phyloP scores from a whole-genome alignment of 106 monocot genomes.

The Acanthochlamys bracteata region DNA sequence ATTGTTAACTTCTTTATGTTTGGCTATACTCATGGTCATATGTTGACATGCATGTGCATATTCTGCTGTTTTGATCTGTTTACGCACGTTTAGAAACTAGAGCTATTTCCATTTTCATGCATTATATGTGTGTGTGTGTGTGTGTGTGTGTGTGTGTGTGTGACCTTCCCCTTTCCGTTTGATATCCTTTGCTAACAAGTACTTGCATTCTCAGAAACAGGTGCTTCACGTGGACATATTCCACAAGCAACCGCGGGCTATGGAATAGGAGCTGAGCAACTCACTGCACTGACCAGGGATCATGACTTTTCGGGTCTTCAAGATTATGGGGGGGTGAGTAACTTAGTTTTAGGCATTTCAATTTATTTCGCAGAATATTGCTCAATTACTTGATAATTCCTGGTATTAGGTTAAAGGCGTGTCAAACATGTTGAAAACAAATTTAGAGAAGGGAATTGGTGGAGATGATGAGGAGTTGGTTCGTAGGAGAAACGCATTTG shows the following conservation, averaged over 20 bases:
- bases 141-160: too few species aligned
- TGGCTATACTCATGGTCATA: too few species aligned
- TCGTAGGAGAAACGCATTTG: slow-evolving; percentile 23
- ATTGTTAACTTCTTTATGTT: too few species aligned
- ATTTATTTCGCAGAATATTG: slow-evolving; percentile 24
- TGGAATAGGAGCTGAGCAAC: slow-evolving; percentile 69
- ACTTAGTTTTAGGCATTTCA: neutral
- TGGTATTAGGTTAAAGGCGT: slow-evolving; percentile 36
- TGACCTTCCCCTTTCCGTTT: too few species aligned
- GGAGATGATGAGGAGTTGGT: slow-evolving; percentile 27
- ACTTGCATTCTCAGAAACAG: slow-evolving; percentile 11
- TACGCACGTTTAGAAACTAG: too few species aligned
- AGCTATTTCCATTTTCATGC: too few species aligned
- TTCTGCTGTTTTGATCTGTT: too few species aligned
- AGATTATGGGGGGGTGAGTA: slow-evolving; percentile 67
- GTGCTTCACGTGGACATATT: slow-evolving; percentile 17
- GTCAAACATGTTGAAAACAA: slow-evolving; percentile 26
- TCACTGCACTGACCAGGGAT: slow-evolving; percentile 72
- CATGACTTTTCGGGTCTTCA: slow-evolving; percentile 62
- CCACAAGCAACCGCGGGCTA: slow-evolving; percentile 25
- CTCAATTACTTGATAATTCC: slow-evolving; percentile 40
- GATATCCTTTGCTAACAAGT: too few species aligned
- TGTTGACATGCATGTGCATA: too few species aligned
- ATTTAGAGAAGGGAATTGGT: slow-evolving; percentile 28
- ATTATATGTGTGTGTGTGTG: too few species aligned